Evolutionary conservation across 805 yeast species (phyloP).

Genomic region (Metschnikowia drakensbergensis): DNA sequence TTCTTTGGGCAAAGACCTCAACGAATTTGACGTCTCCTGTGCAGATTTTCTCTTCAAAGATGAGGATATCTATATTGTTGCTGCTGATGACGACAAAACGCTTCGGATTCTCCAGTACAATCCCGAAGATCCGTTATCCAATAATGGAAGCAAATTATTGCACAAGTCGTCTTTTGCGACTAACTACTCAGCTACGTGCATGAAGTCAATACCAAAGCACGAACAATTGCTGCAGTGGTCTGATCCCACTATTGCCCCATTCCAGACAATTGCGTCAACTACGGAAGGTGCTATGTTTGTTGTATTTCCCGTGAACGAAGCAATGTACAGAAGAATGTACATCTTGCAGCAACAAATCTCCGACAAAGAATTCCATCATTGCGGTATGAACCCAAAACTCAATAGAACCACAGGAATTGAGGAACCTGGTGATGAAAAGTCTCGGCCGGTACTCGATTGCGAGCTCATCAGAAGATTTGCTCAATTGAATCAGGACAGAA

Average conservation of each 20-base stretch:
- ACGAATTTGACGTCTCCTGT: conserved; percentile 56
- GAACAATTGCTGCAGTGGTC: conserved; percentile 29
- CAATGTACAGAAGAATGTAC: conserved; percentile 73
- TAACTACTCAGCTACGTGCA: conserved; percentile 56
- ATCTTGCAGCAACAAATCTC: conserved; percentile 82
- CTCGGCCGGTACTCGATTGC: conserved; percentile 64
- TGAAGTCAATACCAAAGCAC: conserved; percentile 44
- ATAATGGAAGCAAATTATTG: conserved; percentile 73
- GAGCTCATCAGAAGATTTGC: conserved; percentile 53
- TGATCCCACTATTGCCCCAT: conserved; percentile 33
- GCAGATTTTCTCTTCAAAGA: conserved; percentile 76
- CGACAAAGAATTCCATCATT: conserved; percentile 68
- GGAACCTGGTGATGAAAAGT: conserved; percentile 34
- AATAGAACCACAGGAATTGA: conserved; percentile 49
- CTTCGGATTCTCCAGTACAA: conserved; percentile 80
- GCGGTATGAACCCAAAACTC: conserved; percentile 79
- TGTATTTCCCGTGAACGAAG: conserved; percentile 71
- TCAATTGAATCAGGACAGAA: conserved; percentile 53
- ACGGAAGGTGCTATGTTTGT: conserved; percentile 76
- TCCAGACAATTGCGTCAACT: conserved; percentile 67
- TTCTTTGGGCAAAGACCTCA: conserved; percentile 68
- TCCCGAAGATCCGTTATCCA: conserved; percentile 84
- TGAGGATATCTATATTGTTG: conserved; percentile 61
- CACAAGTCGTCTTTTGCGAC: conserved; percentile 67
- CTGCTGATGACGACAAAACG: conserved; percentile 64